These are phyloP conservation scores for Cystofilobasidium capitatum DNA, from an alignment of 768 basidiomycete species.

Conservation along the genomic window DNA sequence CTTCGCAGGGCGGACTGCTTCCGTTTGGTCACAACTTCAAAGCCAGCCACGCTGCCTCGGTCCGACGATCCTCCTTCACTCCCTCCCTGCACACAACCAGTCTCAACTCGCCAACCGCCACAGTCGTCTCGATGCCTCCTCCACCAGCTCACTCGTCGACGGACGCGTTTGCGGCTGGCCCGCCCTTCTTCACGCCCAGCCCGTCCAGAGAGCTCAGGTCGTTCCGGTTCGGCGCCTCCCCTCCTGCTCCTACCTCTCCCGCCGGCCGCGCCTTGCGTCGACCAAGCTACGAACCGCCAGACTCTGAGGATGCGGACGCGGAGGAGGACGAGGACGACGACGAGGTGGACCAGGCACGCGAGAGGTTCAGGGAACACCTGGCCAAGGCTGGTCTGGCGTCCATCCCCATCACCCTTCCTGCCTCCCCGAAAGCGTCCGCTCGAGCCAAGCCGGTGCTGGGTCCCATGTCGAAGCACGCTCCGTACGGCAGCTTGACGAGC, in stretches of 20 bases:
- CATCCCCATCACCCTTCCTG: constrained; percentile 16
- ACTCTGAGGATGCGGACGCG: neutral
- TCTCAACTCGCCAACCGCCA: constrained; percentile 5
- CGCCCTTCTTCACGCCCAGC: neutral
- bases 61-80: constrained; percentile 12
- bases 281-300: constrained; percentile 13
- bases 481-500: neutral
- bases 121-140: constrained; percentile 5
- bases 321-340: constrained; percentile 11
- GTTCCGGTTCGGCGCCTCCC: constrained; percentile 19
- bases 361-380: constrained; percentile 20
- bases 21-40: constrained; percentile 20
- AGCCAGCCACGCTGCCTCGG: neutral
- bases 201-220: constrained; percentile 14
- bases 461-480: neutral
- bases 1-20: constrained; percentile 1
- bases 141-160: neutral
- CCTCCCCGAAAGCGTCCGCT: neutral
- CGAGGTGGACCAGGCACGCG: constrained; percentile 17
- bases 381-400: constrained; percentile 19
- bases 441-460: neutral
- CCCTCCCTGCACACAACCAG: constrained; percentile 5
- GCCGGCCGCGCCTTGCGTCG: neutral
- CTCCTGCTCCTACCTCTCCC: neutral
- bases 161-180: neutral